A percentile compares a stretch with the other conserved stretches of the same genome.
Conservation (phyloP, 805 yeast genomes). For the Sporopachydermia quercuum region DNA sequence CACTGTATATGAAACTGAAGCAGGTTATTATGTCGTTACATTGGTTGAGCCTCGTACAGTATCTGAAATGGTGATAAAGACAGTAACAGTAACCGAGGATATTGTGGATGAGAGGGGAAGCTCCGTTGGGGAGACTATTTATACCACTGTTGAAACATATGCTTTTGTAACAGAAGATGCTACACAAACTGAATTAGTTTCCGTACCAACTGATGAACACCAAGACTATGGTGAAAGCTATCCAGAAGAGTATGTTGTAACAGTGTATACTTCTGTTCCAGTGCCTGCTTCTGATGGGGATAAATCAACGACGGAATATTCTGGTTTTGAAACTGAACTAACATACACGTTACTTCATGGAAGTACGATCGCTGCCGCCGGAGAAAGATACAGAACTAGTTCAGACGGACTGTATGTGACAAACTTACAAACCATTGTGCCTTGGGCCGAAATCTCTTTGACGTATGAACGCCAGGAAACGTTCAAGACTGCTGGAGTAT, state of each 20-base stretch:
- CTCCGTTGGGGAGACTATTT: not conserved
- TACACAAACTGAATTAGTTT: too few relatives aligned
- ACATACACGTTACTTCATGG: not conserved
- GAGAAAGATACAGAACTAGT: not conserved
- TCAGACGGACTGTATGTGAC: not conserved
- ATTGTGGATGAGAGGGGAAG: not conserved
- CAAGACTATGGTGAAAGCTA: too few relatives aligned
- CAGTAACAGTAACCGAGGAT: not conserved
- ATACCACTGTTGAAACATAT: not conserved
- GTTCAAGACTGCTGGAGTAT: too few relatives aligned
- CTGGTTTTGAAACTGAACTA: not conserved
- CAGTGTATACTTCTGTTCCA: not conserved
- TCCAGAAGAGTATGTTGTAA: not conserved
- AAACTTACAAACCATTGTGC: not conserved
- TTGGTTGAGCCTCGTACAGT: not conserved
- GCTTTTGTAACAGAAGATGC: not conserved
- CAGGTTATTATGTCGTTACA: not conserved
- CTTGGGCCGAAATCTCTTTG: not conserved
- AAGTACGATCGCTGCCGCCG: not conserved
- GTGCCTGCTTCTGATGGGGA: not conserved
- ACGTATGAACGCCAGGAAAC: not conserved
- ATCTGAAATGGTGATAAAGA: not conserved
- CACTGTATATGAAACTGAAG: not conserved
- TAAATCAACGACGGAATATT: not conserved
- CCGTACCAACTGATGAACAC: too few relatives aligned